Percentiles rank a stretch among this genome's conserved stretches.
These are phyloP conservation scores for Orychophragmus violaceus DNA, from an alignment of 345 rosid species.

Conservation along the genomic window DNA sequence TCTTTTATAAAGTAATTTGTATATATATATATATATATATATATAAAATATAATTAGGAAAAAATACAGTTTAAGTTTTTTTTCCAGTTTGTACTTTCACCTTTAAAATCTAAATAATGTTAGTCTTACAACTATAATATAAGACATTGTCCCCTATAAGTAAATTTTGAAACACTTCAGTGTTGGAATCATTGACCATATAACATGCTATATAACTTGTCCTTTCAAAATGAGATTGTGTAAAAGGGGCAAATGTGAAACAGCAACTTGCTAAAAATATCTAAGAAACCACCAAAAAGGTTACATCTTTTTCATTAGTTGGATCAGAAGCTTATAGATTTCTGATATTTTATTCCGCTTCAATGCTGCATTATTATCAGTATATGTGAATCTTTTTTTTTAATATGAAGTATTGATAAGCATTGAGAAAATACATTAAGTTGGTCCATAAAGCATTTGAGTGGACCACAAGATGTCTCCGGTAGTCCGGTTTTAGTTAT, in stretches of 20 bases:
- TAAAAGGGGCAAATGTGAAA: neutral
- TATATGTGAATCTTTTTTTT: neutral
- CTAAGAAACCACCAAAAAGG: conserved; percentile 13
- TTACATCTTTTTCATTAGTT: conserved; percentile 14
- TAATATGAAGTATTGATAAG: neutral
- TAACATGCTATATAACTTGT: conserved; percentile 2
- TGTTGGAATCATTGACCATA: neutral
- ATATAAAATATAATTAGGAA: too few species aligned
- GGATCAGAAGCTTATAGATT: conserved; percentile 1
- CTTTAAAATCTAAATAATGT: neutral
- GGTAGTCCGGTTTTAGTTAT: too few species aligned
- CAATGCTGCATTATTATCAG: neutral
- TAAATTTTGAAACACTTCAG: neutral
- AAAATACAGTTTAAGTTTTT: too few species aligned
- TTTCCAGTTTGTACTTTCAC: too few species aligned
- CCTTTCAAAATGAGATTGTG: neutral
- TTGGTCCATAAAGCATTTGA: neutral
- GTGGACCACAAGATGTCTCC: neutral
- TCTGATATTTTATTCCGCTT: neutral
- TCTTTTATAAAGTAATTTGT: too few species aligned
- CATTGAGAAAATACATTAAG: neutral
- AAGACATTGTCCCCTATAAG: neutral
- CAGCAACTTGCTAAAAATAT: conserved; percentile 6
- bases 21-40: too few species aligned
- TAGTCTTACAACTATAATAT: neutral